A percentile compares a stretch with the other conserved stretches of the same genome.
Evolutionary conservation across 1,284 basidiomycete genomes (phyloP).

Genomic region (Tilletia setariae): DNA sequence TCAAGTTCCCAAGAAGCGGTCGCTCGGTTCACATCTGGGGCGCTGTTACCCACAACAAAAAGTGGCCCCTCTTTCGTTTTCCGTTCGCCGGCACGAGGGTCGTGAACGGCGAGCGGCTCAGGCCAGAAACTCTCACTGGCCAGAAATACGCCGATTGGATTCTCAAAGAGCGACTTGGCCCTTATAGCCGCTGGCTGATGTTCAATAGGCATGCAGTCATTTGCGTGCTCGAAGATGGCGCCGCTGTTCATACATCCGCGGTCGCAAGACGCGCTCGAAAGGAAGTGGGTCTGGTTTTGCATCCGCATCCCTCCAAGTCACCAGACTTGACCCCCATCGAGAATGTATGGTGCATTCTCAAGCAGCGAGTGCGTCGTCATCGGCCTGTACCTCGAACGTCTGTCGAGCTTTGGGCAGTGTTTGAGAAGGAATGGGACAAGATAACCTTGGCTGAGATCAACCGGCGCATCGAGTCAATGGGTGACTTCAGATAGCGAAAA

Average conservation of each 20-base stretch:
- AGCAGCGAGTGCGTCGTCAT: not conserved
- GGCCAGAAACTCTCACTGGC: not conserved
- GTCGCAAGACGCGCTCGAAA: not conserved
- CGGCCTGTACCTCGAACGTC: not conserved
- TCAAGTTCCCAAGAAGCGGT: not conserved
- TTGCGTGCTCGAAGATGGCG: not conserved
- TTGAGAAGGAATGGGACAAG: not conserved
- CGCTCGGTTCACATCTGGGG: not conserved
- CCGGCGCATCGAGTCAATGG: not conserved
- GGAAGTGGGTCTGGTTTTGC: not conserved
- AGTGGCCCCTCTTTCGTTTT: conserved; percentile 1
- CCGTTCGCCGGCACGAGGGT: not conserved
- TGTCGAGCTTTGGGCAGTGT: not conserved
- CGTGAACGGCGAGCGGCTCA: not conserved
- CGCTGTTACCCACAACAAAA: not conserved
- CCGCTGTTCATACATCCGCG: not conserved
- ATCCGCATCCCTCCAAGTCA: conserved; percentile 4
- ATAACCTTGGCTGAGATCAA: not conserved
- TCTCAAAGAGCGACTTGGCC: not conserved
- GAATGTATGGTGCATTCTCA: conserved; percentile 17
- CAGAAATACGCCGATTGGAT: not conserved
- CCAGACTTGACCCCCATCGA: conserved; percentile 22
- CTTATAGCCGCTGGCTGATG: not conserved
- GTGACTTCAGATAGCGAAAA: not conserved
- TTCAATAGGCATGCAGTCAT: not conserved